Percentiles rank a stretch among this genome's conserved stretches.
phyloP scores from a whole-genome alignment of 768 basidiomycete species.

The Pleurotus tuoliensis region DNA sequence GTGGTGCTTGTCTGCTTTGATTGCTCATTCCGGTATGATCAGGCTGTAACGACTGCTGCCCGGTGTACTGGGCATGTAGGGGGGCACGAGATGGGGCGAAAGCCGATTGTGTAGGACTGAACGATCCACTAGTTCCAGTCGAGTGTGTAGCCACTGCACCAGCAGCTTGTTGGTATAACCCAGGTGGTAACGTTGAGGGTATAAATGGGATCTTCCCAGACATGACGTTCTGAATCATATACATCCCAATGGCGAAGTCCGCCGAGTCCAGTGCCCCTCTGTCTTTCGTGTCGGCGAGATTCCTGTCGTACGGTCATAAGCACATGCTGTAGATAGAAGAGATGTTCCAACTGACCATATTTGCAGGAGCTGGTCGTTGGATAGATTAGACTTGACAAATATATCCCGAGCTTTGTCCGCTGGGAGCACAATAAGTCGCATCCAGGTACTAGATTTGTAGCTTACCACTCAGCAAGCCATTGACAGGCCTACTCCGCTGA shows the following conservation, averaged over 20 bases:
- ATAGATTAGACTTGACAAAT: slow-evolving; percentile 87
- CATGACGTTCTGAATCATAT: slow-evolving; percentile 93
- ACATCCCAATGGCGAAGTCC: slow-evolving; percentile 96
- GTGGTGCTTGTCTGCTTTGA: slow-evolving; percentile 14
- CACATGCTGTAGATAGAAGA: background rate
- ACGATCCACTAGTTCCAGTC: slow-evolving; percentile 60
- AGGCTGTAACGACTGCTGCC: slow-evolving; percentile 50
- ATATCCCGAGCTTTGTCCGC: slow-evolving; percentile 88
- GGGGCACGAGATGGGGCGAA: slow-evolving; percentile 33
- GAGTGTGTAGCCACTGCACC: slow-evolving; percentile 47
- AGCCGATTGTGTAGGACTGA: slow-evolving; percentile 47
- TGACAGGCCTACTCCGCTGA: slow-evolving; percentile 60
- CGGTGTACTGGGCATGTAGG: slow-evolving; percentile 64
- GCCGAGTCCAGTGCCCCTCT: slow-evolving; percentile 83
- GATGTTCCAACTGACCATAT: slow-evolving; percentile 69
- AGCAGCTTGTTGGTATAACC: slow-evolving; percentile 79
- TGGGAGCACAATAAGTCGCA: slow-evolving; percentile 19
- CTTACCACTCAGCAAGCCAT: slow-evolving; percentile 77
- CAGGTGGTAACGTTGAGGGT: slow-evolving; percentile 74
- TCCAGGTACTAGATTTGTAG: slow-evolving; percentile 1
- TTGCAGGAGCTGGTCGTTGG: slow-evolving; percentile 82
- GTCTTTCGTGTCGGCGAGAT: slow-evolving; percentile 90
- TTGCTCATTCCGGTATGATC: slow-evolving; percentile 38
- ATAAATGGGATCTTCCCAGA: slow-evolving; percentile 67
- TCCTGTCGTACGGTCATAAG: slow-evolving; percentile 45